phyloP scores from a whole-genome alignment of 768 basidiomycete genomes.

The Pulveroboletus frians region DNA sequence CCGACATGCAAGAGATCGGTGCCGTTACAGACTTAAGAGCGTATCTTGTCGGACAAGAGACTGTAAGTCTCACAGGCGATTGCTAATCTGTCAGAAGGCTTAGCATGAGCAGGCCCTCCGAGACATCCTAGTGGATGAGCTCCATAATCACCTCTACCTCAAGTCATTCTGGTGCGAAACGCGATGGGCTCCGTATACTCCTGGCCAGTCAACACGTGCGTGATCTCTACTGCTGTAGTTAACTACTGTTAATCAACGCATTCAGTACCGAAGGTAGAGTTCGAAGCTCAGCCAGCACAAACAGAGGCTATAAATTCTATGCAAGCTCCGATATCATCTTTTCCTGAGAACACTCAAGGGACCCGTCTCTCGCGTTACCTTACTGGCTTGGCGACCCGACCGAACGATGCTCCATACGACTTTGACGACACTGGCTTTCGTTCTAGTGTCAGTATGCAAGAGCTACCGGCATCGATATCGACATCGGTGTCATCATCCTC shows the following conservation, averaged over 20 bases:
- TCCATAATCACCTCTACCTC: slow-evolving; percentile 95
- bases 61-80: slow-evolving; percentile 42
- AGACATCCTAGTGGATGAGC: slow-evolving; percentile 91
- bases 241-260: slow-evolving; percentile 6
- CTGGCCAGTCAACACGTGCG: slow-evolving; percentile 75
- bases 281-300: slow-evolving; percentile 44
- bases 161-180: slow-evolving; percentile 95
- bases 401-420: slow-evolving; percentile 76
- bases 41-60: slow-evolving; percentile 84
- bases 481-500: slow-evolving; percentile 22
- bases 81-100: not conserved
- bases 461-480: slow-evolving; percentile 17
- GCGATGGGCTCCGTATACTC: slow-evolving; percentile 81
- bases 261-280: slow-evolving; percentile 63
- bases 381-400: slow-evolving; percentile 56
- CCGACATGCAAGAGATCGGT: slow-evolving; percentile 94
- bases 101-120: slow-evolving; percentile 61
- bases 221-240: not conserved
- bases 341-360: slow-evolving; percentile 38
- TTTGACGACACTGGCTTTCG: slow-evolving; percentile 40
- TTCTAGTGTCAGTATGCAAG: slow-evolving; percentile 17
- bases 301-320: slow-evolving; percentile 23
- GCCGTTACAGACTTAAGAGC: slow-evolving; percentile 83
- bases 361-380: slow-evolving; percentile 60
- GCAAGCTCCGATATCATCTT: slow-evolving; percentile 29